Percentiles rank a stretch among this genome's conserved stretches.
phyloP scores from a whole-genome alignment of 73 alveolate species.

The Paramecium octaurelia region DNA sequence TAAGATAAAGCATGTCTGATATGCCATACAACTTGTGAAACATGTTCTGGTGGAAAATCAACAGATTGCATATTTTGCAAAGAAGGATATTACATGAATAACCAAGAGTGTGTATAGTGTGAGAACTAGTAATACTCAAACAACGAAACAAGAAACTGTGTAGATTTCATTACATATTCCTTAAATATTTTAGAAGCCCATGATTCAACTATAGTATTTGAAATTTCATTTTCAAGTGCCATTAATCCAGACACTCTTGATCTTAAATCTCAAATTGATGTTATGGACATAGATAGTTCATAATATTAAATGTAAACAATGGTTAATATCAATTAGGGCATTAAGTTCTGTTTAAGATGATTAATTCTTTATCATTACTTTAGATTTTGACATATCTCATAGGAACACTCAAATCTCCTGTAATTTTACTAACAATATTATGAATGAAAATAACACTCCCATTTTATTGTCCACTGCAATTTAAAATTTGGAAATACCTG shows the following conservation, averaged over 20 bases:
- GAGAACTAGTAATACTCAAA: neutral
- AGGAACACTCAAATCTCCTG: neutral
- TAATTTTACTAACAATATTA: neutral
- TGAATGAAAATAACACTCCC: neutral
- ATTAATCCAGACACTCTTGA: neutral
- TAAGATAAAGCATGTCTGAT: neutral
- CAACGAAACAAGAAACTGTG: slow-evolving; percentile 13
- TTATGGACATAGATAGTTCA: neutral
- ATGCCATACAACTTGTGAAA: neutral
- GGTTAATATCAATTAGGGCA: neutral
- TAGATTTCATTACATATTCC: neutral
- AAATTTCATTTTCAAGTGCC: neutral
- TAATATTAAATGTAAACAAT: neutral
- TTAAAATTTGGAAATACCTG: neutral
- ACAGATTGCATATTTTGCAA: neutral
- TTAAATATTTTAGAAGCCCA: neutral
- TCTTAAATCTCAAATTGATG: neutral
- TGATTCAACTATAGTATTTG: neutral
- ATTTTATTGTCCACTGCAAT: neutral
- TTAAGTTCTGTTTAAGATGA: neutral
- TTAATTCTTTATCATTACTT: neutral
- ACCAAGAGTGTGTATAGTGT: neutral
- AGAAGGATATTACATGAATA: neutral
- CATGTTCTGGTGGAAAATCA: neutral
- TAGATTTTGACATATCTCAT: neutral